Evolutionary conservation across 306 rosid genomes (phyloP), one percentile per base, ranked within the genome.

Genomic region (Vicia faba): DNA sequence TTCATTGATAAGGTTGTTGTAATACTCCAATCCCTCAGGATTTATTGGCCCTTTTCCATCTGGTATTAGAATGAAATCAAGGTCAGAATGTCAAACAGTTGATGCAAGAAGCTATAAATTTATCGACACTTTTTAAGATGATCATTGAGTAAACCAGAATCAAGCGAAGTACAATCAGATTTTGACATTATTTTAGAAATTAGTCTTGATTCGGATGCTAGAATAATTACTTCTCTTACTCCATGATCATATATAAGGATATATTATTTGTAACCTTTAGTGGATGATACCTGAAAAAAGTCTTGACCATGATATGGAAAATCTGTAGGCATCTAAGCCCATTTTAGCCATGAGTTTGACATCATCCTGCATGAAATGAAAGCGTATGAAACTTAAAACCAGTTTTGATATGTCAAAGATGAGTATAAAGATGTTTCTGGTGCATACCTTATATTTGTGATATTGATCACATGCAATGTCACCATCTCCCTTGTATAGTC

Each of bases 11-110:
- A 91, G 80, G 80, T 84, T 87, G 80, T 84, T 85, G 82, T 85
- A 87, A 59, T 74, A 85, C 10, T 81, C 62, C 60, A 87, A 33
- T 54, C 96, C 97, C 71, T 89, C 80, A 19, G 86, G 87, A 61
- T 89, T 92, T 48, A 85, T 31, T 38, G 77, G 76, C 56, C 96
- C 92, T 77, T 58, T 85, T 45, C 95, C 92, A 75, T 81, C 97
- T 89, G 71, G 20, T 20, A 66, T 61, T 15, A 28, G 41, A 31
- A 31, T 44, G 18, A 31, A 31, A 31, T 31, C 36, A 5, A 28
- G 31, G 31, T 28, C 4, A 28, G 31, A 28, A 4, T 43, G 25
- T 20, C 2, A 19, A 57, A 4, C 19, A n/a, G 5, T 61, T 72
- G 61, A 44, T 66, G 14, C 43, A 76, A 20, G 33, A 33, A 20